Evolutionary conservation across 1,139 yeast species (phyloP).

Genomic region (Ogataea hybrid): DNA sequence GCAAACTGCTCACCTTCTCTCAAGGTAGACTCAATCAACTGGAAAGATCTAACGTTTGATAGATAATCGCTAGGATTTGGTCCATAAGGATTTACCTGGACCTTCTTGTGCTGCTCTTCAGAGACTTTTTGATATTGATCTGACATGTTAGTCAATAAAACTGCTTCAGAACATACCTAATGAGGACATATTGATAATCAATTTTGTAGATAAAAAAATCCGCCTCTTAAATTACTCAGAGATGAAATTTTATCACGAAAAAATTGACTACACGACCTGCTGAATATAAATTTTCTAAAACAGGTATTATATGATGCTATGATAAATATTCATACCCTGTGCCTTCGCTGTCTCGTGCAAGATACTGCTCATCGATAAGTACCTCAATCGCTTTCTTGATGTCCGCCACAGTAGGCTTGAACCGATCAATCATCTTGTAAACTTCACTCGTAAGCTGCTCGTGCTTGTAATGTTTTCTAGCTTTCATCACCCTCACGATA

Average conservation of each 20-base stretch:
- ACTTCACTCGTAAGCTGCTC: slow-evolving; percentile 85
- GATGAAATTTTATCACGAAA: slow-evolving; percentile 16
- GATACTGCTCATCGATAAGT: slow-evolving; percentile 82
- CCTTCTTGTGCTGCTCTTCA: slow-evolving; percentile 40
- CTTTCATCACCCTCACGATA: slow-evolving; percentile 95
- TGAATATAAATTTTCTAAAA: neutral
- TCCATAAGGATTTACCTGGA: slow-evolving; percentile 75
- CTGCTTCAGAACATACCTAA: slow-evolving; percentile 7
- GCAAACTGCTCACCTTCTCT: slow-evolving; percentile 99
- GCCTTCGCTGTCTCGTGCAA: slow-evolving; percentile 74
- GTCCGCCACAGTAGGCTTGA: slow-evolving; percentile 81
- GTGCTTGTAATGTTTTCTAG: slow-evolving; percentile 77
- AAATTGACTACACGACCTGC: slow-evolving; percentile 8
- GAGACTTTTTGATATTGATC: slow-evolving; percentile 47
- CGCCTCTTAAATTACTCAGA: slow-evolving; percentile 8
- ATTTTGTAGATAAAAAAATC: neutral
- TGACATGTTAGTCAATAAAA: slow-evolving; percentile 6
- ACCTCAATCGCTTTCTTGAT: slow-evolving; percentile 85
- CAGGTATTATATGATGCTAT: slow-evolving; percentile 3
- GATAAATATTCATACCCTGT: slow-evolving; percentile 72
- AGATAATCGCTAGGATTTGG: slow-evolving; percentile 92
- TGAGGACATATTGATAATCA: slow-evolving; percentile 5
- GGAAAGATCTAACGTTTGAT: slow-evolving; percentile 86
- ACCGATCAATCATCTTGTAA: slow-evolving; percentile 82
- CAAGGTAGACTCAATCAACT: slow-evolving; percentile 90